A percentile compares a stretch with the other conserved stretches of the same genome.
phyloP scores from a whole-genome alignment of 1,139 yeast species.

The Kodamaea sp. region DNA sequence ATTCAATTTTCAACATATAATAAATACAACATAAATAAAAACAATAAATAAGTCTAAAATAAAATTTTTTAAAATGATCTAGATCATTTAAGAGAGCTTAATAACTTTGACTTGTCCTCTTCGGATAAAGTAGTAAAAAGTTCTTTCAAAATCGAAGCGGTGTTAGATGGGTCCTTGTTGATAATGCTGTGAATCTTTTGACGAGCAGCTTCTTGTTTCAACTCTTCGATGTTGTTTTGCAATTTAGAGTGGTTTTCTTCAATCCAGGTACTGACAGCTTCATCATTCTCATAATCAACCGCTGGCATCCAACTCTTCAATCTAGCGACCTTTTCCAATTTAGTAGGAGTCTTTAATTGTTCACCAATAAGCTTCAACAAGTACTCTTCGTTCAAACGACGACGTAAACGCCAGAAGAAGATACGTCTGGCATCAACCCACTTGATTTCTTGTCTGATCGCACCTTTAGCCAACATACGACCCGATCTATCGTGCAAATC shows the following conservation, averaged over 20 bases:
- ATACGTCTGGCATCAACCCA: conserved; percentile 90
- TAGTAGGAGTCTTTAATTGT: conserved; percentile 59
- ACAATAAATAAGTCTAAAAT: no score
- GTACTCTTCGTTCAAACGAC: conserved; percentile 93
- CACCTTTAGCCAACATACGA: conserved; percentile 95
- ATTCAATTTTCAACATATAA: conserved; percentile 1
- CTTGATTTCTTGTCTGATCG: conserved; percentile 78
- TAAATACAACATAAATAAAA: background rate
- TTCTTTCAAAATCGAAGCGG: conserved; percentile 61
- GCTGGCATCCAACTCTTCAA: conserved; percentile 86
- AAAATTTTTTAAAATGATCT: no score
- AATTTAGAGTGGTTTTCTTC: conserved; percentile 72
- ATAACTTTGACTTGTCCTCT: conserved; percentile 58
- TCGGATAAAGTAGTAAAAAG: conserved; percentile 59
- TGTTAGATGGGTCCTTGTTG: conserved; percentile 55
- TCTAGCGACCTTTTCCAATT: conserved; percentile 83
- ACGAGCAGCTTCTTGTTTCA: conserved; percentile 66
- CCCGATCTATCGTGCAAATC: conserved; percentile 97
- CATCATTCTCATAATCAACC: conserved; percentile 71
- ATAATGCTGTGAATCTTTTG: conserved; percentile 61
- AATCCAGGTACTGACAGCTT: conserved; percentile 81
- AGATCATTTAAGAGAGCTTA: conserved; percentile 32
- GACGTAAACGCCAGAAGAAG: conserved; percentile 98
- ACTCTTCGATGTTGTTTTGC: conserved; percentile 60
- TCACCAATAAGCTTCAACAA: conserved; percentile 73